Base-by-base conservation (phyloP, 2,329 filamentous ascomycete genomes). In the Harringtonia lauricola region DNA sequence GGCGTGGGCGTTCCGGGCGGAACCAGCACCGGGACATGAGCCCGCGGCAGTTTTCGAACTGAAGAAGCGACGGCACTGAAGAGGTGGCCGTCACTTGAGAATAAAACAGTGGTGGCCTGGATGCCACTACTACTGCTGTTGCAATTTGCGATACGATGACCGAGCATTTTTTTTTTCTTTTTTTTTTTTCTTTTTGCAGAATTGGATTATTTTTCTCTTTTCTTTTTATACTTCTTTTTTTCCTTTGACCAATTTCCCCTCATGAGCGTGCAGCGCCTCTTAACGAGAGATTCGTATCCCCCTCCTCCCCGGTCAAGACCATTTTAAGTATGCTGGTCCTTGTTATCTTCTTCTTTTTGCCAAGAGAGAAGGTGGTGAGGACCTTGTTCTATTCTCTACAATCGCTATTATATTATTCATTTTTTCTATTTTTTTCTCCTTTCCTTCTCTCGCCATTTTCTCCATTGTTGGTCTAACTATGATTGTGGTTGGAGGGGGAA, bases 1-100 rank as follows among this genome's bases (percentile, higher is more conserved):
- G 76, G 59, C 71, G 76, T 52, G 76, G 76, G 60, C 71, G 76
- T 56, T 74, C 77, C 70, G 65, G 73, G 60, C 58, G 60, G 19
- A 49, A 47, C 34, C 45, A 28, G 31, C 42, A 48, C 21, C 49
- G 47, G 21, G 49, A 50, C 21, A 41, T 37, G 37, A 51, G 48
- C 34, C 46, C 51, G 18, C 46, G 51, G 21, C 47, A 50, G 9
- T 52, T 46, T 28, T 34, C 12, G 36, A 8, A 7, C 28, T 40
- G 17, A 5, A 10, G n/a, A 14, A 9, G n/a, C n/a, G 9, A 6
- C 14, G 30, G 30, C 30, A 14, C 8, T 29, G 28, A 13, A 29
- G 28, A 13, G 8, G 28, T 29, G 8, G 28, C 8, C 8, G 13
- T 8, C 28, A 8, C 8, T 29, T 29, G 8, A 8, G 28, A 29